Evolutionary conservation across 1,284 basidiomycete species (phyloP).

Genomic region (Ceratobasidium sp.): DNA sequence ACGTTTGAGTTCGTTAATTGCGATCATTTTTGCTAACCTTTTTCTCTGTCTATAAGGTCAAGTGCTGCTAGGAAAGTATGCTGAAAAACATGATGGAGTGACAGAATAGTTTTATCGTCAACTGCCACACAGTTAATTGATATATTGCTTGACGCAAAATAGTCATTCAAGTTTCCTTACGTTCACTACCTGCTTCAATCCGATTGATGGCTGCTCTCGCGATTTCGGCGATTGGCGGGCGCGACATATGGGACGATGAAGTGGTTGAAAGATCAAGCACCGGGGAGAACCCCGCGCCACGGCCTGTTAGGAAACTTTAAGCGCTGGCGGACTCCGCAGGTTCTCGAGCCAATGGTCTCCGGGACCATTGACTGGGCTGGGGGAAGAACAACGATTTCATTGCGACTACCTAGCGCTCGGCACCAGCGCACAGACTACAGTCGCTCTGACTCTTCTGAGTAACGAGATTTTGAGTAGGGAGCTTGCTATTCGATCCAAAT

Average conservation of each 20-base stretch:
- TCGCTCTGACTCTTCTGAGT: not conserved
- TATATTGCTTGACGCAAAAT: not conserved
- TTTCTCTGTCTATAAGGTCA: slow-evolving; percentile 40
- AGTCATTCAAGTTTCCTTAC: not conserved
- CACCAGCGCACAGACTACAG: not conserved
- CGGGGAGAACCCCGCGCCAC: not conserved
- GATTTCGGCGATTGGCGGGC: not conserved
- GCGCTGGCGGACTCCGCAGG: not conserved
- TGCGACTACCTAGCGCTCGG: not conserved
- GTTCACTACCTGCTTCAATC: not conserved
- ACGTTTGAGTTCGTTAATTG: not conserved
- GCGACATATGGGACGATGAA: not conserved
- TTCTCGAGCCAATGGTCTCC: not conserved
- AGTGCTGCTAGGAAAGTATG: slow-evolving; percentile 41
- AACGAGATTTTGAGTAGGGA: not conserved
- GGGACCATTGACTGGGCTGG: not conserved
- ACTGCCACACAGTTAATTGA: slow-evolving; percentile 5
- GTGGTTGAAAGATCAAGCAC: not conserved
- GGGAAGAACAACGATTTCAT: not conserved
- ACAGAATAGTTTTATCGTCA: slow-evolving; percentile 31
- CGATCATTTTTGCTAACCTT: slow-evolving; percentile 27
- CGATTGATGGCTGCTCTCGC: not conserved
- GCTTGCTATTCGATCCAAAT: not conserved
- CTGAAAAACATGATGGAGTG: slow-evolving; percentile 38
- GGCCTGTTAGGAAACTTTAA: too few relatives aligned